A percentile compares a stretch with the other conserved stretches of the same genome.
Evolutionary conservation across 345 rosid species (phyloP).

Genomic region (Populus davidiana): DNA sequence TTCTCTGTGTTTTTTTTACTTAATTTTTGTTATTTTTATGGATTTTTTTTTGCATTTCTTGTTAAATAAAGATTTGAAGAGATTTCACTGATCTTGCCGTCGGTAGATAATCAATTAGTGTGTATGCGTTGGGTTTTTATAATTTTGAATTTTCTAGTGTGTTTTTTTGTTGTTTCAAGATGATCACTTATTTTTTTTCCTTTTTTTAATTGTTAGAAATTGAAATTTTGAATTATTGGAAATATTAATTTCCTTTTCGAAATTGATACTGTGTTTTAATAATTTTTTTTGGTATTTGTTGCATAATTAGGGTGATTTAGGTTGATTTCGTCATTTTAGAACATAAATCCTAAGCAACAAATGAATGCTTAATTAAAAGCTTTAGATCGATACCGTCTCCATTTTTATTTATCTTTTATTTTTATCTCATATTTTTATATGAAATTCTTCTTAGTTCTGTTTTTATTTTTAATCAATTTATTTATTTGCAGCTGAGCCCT

Average conservation of each 20-base stretch:
- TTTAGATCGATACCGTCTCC: neutral
- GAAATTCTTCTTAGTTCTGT: neutral
- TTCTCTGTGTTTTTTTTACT: neutral
- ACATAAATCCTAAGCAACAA: neutral
- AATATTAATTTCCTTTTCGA: no score
- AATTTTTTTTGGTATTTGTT: neutral
- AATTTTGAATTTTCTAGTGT: no score
- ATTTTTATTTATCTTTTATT: neutral
- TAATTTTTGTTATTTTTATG: no score
- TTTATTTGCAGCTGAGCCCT: conserved; percentile 28
- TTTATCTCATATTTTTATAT: neutral
- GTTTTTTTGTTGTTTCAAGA: no score
- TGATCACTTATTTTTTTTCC: no score
- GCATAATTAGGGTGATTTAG: neutral
- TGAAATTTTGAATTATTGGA: no score
- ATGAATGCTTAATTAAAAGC: neutral
- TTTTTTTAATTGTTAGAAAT: no score
- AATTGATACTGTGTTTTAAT: neutral
- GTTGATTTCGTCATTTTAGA: neutral
- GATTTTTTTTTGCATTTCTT: neutral
- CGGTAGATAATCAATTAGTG: no score
- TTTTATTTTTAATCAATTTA: neutral
- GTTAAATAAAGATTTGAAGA: neutral
- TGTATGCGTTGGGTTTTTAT: no score
- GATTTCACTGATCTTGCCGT: no score